These are phyloP conservation scores for Rasamsonia emersonii DNA, from an alignment of 2,329 filamentous ascomycete genomes.

Conservation along the genomic window DNA sequence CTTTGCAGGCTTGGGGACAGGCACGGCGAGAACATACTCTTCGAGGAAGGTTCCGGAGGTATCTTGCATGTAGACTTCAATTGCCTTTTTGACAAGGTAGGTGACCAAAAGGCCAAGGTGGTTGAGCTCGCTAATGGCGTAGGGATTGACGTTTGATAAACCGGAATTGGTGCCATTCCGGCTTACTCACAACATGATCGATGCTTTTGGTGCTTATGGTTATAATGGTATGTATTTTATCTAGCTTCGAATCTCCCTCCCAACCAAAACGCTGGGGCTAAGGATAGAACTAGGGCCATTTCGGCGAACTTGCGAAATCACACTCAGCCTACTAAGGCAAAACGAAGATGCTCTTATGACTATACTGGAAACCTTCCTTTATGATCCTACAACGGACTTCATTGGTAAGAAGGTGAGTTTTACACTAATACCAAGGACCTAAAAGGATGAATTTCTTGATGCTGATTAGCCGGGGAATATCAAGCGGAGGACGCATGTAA, in stretches of 20 bases:
- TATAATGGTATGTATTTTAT: slow-evolving; percentile 57
- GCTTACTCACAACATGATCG: slow-evolving; percentile 95
- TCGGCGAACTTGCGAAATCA: slow-evolving; percentile 81
- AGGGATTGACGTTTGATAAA: slow-evolving; percentile 83
- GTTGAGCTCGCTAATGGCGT: slow-evolving; percentile 10
- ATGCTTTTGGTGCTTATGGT: slow-evolving; percentile 91
- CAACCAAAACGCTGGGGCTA: too few relatives aligned
- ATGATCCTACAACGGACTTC: slow-evolving; percentile 92
- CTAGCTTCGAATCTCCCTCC: not conserved
- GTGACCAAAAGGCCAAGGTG: slow-evolving; percentile 1
- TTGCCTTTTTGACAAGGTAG: slow-evolving; percentile 86
- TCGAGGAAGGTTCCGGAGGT: slow-evolving; percentile 88
- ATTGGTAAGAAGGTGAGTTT: slow-evolving; percentile 57
- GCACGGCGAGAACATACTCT: slow-evolving; percentile 92
- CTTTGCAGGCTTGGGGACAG: slow-evolving; percentile 66
- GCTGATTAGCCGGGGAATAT: slow-evolving; percentile 3
- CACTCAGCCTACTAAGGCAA: slow-evolving; percentile 71
- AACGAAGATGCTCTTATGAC: slow-evolving; percentile 97
- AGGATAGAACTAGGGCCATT: slow-evolving; percentile 55
- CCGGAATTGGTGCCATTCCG: slow-evolving; percentile 94
- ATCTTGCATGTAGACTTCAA: slow-evolving; percentile 99
- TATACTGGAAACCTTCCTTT: slow-evolving; percentile 91
- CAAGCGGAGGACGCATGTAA: slow-evolving; percentile 43
- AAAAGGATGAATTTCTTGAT: too few relatives aligned
- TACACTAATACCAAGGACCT: slow-evolving; percentile 1